Evolutionary conservation across 2,329 filamentous ascomycete species (phyloP).

Genomic region (Daldinia sp.): DNA sequence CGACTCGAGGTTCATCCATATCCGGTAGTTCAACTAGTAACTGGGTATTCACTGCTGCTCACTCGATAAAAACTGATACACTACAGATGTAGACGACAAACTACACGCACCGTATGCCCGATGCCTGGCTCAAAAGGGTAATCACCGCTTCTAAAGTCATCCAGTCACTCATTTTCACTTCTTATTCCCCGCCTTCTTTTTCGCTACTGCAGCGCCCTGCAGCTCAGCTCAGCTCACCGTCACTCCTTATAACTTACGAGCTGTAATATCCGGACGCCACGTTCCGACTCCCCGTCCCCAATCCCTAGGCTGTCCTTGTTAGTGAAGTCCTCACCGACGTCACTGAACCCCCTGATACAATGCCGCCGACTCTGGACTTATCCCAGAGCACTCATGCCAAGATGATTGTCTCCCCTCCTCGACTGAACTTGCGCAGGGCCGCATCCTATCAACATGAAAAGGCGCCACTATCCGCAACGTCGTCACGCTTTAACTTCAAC

Average conservation of each 20-base stretch:
- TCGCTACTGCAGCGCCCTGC: conserved; percentile 26
- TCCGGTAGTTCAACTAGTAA: conserved; percentile 34
- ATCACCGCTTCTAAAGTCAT: conserved; percentile 30
- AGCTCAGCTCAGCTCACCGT: conserved; percentile 20
- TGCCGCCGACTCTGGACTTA: conserved; percentile 59
- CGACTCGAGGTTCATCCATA: conserved; percentile 34
- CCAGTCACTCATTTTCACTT: conserved; percentile 38
- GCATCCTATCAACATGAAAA: conserved; percentile 65
- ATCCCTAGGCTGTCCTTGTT: conserved; percentile 3
- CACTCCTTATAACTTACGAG: conserved; percentile 32
- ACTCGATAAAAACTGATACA: conserved; percentile 15
- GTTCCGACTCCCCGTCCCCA: conserved; percentile 8
- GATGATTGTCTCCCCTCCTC: conserved; percentile 62
- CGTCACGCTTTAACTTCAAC: conserved; percentile 71
- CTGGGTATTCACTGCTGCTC: too few relatives aligned
- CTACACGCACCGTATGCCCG: conserved; percentile 17
- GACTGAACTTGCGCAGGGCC: conserved; percentile 66
- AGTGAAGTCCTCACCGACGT: conserved; percentile 29
- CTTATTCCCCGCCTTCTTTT: conserved; percentile 19
- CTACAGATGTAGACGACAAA: conserved; percentile 29
- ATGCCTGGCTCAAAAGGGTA: conserved; percentile 39
- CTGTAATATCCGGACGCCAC: conserved; percentile 13
- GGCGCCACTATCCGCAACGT: conserved; percentile 65
- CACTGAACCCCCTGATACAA: conserved; percentile 41
- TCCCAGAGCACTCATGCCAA: conserved; percentile 56